Percentiles rank a stretch among this genome's conserved stretches.
Evolutionary conservation across 805 yeast species (phyloP).

Genomic region (Wickerhamiella nectarea): DNA sequence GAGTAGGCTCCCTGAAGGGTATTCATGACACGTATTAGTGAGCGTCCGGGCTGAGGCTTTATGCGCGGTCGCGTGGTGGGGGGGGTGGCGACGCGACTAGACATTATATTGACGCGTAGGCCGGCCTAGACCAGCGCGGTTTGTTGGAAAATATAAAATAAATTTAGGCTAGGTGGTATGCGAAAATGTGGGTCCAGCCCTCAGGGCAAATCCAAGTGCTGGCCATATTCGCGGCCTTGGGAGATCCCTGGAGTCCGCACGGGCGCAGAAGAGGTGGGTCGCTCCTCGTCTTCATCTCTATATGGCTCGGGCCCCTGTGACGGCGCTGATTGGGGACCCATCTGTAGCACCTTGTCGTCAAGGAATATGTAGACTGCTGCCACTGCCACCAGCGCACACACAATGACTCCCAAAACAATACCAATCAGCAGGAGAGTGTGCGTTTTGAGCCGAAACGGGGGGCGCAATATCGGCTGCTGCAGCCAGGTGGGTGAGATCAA

Average conservation of each 20-base stretch:
- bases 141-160: too few species aligned
- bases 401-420: conserved; percentile 20
- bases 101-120: too few species aligned
- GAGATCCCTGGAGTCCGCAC: conserved; percentile 10
- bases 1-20: conserved; percentile 6
- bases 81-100: too few species aligned
- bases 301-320: neutral
- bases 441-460: conserved; percentile 22
- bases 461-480: conserved; percentile 16
- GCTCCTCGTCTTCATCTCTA: neutral
- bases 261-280: neutral
- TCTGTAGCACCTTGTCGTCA: conserved; percentile 8
- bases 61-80: neutral
- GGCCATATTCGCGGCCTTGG: conserved; percentile 22
- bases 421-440: conserved; percentile 24
- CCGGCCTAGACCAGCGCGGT: too few species aligned
- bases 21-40: conserved; percentile 9
- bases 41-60: neutral
- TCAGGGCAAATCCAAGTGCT: conserved; percentile 19
- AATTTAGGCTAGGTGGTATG: too few species aligned
- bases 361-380: conserved; percentile 9
- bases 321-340: neutral
- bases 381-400: conserved; percentile 13
- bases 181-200: too few species aligned
- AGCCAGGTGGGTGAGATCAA: conserved; percentile 26